These are phyloP conservation scores for Mycena epipterygia DNA, from an alignment of 768 basidiomycete species.

Conservation along the genomic window DNA sequence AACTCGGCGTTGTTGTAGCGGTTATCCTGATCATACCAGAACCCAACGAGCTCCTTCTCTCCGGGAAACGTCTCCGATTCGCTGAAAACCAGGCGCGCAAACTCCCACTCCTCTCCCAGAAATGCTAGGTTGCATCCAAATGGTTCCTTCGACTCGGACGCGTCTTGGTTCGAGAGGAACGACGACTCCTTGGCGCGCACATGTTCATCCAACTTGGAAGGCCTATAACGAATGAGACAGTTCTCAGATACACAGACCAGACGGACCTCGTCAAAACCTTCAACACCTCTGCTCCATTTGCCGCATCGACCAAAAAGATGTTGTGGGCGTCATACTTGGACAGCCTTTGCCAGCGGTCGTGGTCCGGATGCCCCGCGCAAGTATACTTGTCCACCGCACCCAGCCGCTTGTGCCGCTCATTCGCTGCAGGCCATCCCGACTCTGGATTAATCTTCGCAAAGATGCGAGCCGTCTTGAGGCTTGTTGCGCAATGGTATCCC, in stretches of 20 bases:
- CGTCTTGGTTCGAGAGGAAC: background rate
- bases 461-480: background rate
- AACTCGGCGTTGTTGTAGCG: slow-evolving; percentile 16
- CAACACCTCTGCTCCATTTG: slow-evolving; percentile 12
- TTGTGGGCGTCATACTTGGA: slow-evolving; percentile 1
- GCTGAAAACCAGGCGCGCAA: slow-evolving; percentile 32
- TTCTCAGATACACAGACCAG: no score
- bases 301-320: slow-evolving; percentile 29
- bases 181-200: slow-evolving; percentile 4
- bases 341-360: slow-evolving; percentile 27
- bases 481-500: slow-evolving; percentile 13
- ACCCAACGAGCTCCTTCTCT: slow-evolving; percentile 34
- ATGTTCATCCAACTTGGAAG: slow-evolving; percentile 24
- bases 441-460: slow-evolving; percentile 28
- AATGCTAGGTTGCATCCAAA: slow-evolving; percentile 30
- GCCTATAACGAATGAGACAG: background rate
- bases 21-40: slow-evolving; percentile 35
- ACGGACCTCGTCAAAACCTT: slow-evolving; percentile 28
- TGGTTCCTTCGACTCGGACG: background rate
- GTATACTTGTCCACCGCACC: background rate
- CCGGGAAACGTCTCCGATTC: slow-evolving; percentile 27
- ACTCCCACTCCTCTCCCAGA: slow-evolving; percentile 22
- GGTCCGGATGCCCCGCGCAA: slow-evolving; percentile 19
- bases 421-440: slow-evolving; percentile 32
- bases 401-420: slow-evolving; percentile 8